phyloP scores from a whole-genome alignment of 768 basidiomycete genomes.

The Trametes meyenii region DNA sequence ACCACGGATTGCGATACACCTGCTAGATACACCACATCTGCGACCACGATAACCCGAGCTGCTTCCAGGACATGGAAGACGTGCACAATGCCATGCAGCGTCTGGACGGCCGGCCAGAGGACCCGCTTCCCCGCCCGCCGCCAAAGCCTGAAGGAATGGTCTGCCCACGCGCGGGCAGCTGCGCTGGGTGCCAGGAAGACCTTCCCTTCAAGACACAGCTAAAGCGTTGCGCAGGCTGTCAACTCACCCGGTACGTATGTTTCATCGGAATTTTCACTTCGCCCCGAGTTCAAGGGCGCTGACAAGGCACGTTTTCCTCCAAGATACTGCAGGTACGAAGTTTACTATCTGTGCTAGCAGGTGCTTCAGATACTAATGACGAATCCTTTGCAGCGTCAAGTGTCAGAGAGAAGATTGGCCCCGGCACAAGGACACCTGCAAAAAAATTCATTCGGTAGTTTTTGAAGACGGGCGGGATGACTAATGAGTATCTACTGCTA shows the following conservation, averaged over 20 bases:
- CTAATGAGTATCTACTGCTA: no score
- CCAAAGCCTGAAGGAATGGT: not conserved
- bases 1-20: not conserved
- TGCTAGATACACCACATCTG: conserved; percentile 23
- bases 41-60: conserved; percentile 10
- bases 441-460: conserved; percentile 9
- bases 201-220: conserved; percentile 3
- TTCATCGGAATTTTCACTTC: no score
- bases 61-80: conserved; percentile 2
- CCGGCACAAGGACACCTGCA: conserved; percentile 23
- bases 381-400: not conserved
- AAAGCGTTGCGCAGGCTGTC: conserved; percentile 18
- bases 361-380: not conserved
- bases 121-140: not conserved
- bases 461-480: no score
- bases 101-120: not conserved
- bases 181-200: conserved; percentile 19
- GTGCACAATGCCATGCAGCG: conserved; percentile 4
- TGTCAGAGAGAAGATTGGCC: conserved; percentile 26
- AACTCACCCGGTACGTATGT: conserved; percentile 18
- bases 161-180: conserved; percentile 24
- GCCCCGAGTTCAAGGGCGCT: no score
- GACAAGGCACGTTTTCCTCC: not conserved
- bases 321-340: conserved; percentile 23
- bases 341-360: not conserved